These are phyloP conservation scores for Ustulina deusta DNA, from an alignment of 2,329 filamentous ascomycete species.

Conservation along the genomic window DNA sequence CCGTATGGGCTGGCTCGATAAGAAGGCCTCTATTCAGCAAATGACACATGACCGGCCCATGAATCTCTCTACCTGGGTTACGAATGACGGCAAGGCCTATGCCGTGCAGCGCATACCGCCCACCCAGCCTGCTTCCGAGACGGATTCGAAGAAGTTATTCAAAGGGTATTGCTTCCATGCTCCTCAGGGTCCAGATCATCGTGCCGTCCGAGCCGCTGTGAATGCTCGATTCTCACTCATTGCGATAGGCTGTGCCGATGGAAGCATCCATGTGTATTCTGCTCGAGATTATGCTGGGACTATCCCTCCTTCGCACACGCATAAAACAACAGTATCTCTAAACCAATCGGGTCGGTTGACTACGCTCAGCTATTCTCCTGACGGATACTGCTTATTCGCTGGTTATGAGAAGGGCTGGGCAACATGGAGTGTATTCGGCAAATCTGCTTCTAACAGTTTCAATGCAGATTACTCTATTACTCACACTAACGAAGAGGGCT, in stretches of 20 bases:
- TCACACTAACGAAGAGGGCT: slow-evolving; percentile 78
- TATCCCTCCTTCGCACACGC: slow-evolving; percentile 85
- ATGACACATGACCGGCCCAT: slow-evolving; percentile 97
- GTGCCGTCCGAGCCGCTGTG: slow-evolving; percentile 81
- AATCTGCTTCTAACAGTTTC: slow-evolving; percentile 87
- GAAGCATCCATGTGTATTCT: slow-evolving; percentile 87
- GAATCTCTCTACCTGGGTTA: slow-evolving; percentile 95
- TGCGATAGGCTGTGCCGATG: slow-evolving; percentile 84
- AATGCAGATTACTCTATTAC: slow-evolving; percentile 73
- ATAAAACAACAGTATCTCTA: slow-evolving; percentile 76
- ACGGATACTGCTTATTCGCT: slow-evolving; percentile 95
- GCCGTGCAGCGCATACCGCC: slow-evolving; percentile 80
- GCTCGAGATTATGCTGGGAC: slow-evolving; percentile 94
- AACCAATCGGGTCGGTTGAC: slow-evolving; percentile 77
- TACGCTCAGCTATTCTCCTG: slow-evolving; percentile 87
- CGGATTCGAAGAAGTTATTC: slow-evolving; percentile 76
- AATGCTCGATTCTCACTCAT: slow-evolving; percentile 96
- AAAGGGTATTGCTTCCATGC: slow-evolving; percentile 91
- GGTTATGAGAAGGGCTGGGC: slow-evolving; percentile 95
- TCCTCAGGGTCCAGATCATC: slow-evolving; percentile 69
- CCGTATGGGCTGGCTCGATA: slow-evolving; percentile 86
- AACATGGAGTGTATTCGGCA: slow-evolving; percentile 97
- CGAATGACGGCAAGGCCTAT: slow-evolving; percentile 86
- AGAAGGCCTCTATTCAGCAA: slow-evolving; percentile 79
- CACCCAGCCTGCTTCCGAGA: slow-evolving; percentile 55